Evolutionary conservation across 441 rosid genomes (phyloP), one percentile per base, ranked within the genome.

Genomic region (Adansonia gregorii): DNA sequence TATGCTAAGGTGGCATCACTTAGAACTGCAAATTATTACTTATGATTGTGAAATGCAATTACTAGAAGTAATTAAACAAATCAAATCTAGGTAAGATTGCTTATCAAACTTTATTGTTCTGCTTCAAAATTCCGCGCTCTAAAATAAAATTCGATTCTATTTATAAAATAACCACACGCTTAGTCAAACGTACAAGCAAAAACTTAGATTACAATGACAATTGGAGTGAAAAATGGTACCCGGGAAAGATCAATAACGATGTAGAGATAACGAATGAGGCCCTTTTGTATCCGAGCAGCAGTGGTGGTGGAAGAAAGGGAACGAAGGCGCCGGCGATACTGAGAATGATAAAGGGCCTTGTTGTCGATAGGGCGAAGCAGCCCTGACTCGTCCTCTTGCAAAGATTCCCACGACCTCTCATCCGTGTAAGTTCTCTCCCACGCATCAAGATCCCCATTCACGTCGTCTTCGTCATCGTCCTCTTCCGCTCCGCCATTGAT

Each of bases 321-420:
- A 69, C 89, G 91, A 35, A 89, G 87, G 56, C 91, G 97, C 14
- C 95, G 87, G 14, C 96, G 91, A 56, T 88, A 91, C 84, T 92
- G 97, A 43, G 96, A 90, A 78, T 92, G 97, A 80, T 89, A 86
- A 67, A 88, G 85, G 39, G 90, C 90, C 48, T 83, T 85, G 85
- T 89, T 86, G 68, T 95, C 98, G 41, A 95, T 85, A 10, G 97
- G 91, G 10, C 92, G 93, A 77, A 93, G 92, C 20, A 89, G 84
- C 0, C 98, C 98, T 0, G 96, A 93, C 78, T 92, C 98, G 51
- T 95, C 98, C 80, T 95, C 98, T 83, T 95, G 94, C 24, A 93
- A 79, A 17, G 90, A 84, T 69, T 95, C 98, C 98, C 96, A 95
- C 1, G 98, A 93, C 80, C 97, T 83, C 66, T 95, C 98, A 48